phyloP scores from a whole-genome alignment of 1,284 basidiomycete genomes.

The Leucoagaricus sp. region DNA sequence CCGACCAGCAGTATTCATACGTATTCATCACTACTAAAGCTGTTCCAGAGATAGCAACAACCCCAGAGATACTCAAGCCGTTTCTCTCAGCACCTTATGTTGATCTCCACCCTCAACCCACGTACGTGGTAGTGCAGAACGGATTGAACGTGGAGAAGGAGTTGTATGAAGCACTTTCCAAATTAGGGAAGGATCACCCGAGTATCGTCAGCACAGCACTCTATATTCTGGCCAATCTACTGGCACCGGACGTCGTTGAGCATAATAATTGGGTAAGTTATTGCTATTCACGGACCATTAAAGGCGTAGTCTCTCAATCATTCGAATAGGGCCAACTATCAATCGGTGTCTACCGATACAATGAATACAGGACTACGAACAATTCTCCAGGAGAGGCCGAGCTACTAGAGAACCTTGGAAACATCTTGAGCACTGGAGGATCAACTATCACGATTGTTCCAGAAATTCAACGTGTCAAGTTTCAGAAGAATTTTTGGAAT shows the following conservation, averaged over 20 bases:
- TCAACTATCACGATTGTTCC: slow-evolving; percentile 49
- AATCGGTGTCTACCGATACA: slow-evolving; percentile 55
- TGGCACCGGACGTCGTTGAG: slow-evolving; percentile 46
- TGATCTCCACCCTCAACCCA: slow-evolving; percentile 49
- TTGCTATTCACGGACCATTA: neutral
- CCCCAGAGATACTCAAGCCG: slow-evolving; percentile 58
- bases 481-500: slow-evolving; percentile 68
- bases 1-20: slow-evolving; percentile 63
- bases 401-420: slow-evolving; percentile 47
- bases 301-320: neutral
- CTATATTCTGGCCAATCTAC: slow-evolving; percentile 54
- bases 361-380: slow-evolving; percentile 38
- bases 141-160: slow-evolving; percentile 76
- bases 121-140: slow-evolving; percentile 76
- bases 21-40: slow-evolving; percentile 75
- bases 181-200: slow-evolving; percentile 43
- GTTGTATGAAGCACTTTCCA: slow-evolving; percentile 54
- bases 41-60: slow-evolving; percentile 67
- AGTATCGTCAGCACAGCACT: slow-evolving; percentile 56
- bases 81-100: slow-evolving; percentile 54
- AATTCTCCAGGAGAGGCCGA: slow-evolving; percentile 47
- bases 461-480: slow-evolving; percentile 64
- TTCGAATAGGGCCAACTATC: slow-evolving; percentile 48
- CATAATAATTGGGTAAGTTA: slow-evolving; percentile 53
- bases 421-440: slow-evolving; percentile 50